These are phyloP conservation scores for Pseudocercospora eumusae DNA, from an alignment of 2,329 filamentous ascomycete species.

Conservation along the genomic window DNA sequence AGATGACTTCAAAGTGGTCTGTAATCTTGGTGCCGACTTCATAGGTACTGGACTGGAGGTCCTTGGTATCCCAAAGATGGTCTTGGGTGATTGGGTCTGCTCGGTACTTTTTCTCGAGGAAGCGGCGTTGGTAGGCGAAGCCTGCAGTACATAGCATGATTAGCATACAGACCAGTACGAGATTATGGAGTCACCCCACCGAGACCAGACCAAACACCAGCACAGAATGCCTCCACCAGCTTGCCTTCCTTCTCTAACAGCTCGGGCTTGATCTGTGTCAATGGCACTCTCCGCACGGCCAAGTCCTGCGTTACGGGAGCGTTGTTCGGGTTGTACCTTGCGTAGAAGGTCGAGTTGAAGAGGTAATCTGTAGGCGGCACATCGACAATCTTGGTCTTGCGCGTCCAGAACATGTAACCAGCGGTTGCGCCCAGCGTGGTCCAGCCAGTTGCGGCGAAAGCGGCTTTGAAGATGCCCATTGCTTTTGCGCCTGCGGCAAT, in stretches of 20 bases:
- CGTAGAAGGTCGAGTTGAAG: conserved; percentile 60
- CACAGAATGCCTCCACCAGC: conserved; percentile 66
- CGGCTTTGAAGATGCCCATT: conserved; percentile 40
- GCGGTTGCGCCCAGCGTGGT: conserved; percentile 50
- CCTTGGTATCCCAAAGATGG: conserved; percentile 62
- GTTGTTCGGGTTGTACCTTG: conserved; percentile 61
- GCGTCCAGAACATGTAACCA: conserved; percentile 55
- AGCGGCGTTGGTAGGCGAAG: conserved; percentile 60
- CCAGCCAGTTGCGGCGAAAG: conserved; percentile 39
- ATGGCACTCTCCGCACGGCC: conserved; percentile 62
- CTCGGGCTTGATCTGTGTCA: conserved; percentile 65
- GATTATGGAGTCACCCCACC: conserved; percentile 49
- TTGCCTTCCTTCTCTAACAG: conserved; percentile 63
- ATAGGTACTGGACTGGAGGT: conserved; percentile 60
- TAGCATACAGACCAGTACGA: background rate
- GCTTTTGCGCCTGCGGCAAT: conserved; percentile 12
- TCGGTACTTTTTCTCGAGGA: conserved; percentile 61
- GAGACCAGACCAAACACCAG: conserved; percentile 66
- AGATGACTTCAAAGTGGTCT: conserved; percentile 71
- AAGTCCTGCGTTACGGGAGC: conserved; percentile 67
- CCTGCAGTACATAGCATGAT: conserved; percentile 43
- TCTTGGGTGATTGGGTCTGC: conserved; percentile 53
- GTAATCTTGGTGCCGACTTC: conserved; percentile 65
- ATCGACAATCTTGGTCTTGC: conserved; percentile 59
- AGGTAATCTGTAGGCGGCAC: conserved; percentile 63